Evolutionary conservation across 192 early-diverging fungal genomes (phyloP).

Genomic region (Funneliformis geosporum): DNA sequence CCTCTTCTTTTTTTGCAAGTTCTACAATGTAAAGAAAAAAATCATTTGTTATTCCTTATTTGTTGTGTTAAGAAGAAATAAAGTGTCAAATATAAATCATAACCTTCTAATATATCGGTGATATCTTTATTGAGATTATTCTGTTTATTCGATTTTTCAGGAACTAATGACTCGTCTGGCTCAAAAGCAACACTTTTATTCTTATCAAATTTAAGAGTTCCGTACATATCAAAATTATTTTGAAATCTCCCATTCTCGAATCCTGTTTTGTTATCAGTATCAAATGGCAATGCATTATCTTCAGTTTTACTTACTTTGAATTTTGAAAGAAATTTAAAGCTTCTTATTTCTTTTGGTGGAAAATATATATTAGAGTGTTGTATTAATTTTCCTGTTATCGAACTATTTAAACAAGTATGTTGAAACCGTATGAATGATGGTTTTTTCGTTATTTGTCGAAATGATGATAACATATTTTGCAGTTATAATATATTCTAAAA

Average conservation of each 20-base stretch:
- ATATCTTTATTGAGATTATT: neutral
- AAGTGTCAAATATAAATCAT: neutral
- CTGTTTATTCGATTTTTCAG: too few species aligned
- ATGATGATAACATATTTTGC: neutral
- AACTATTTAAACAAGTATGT: neutral
- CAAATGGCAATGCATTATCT: too few species aligned
- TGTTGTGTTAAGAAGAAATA: neutral
- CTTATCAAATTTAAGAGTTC: neutral
- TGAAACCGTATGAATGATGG: neutral
- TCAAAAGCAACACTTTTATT: neutral
- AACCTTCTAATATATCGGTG: neutral
- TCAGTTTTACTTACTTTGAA: neutral
- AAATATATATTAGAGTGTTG: neutral
- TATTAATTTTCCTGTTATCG: neutral
- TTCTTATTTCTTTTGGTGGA: neutral
- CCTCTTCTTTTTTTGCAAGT: conserved; percentile 12
- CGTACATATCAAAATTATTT: neutral
- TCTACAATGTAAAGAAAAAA: neutral
- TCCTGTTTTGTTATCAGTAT: neutral
- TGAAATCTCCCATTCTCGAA: too few species aligned
- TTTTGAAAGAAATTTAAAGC: neutral
- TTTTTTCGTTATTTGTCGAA: neutral
- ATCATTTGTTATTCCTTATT: neutral
- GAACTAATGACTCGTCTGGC: too few species aligned
- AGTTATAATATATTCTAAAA: neutral